Percentiles rank a stretch among this genome's conserved stretches.
These are phyloP conservation scores for Orbilia blumenaviensis DNA, from an alignment of 2,329 filamentous ascomycete genomes.

Conservation along the genomic window DNA sequence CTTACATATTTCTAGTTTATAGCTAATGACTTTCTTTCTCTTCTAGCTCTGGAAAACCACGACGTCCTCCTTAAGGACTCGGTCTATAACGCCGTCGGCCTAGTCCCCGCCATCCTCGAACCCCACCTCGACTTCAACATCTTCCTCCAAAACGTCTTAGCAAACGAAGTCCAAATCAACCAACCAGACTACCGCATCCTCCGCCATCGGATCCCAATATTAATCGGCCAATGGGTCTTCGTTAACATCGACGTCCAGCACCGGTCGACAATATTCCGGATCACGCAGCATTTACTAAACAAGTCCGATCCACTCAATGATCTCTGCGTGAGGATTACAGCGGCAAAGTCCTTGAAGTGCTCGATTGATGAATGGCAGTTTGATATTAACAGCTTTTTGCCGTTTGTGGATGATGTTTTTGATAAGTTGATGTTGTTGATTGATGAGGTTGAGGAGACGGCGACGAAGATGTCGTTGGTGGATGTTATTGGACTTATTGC, in stretches of 20 bases:
- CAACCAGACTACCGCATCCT: slow-evolving; percentile 79
- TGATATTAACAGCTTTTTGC: slow-evolving; percentile 75
- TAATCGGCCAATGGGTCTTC: slow-evolving; percentile 88
- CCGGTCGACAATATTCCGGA: slow-evolving; percentile 80
- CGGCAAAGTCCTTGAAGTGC: slow-evolving; percentile 81
- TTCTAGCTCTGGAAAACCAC: slow-evolving; percentile 64
- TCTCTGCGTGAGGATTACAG: slow-evolving; percentile 88
- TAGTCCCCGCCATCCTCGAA: slow-evolving; percentile 80
- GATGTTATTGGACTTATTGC: slow-evolving; percentile 86
- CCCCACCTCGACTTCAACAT: slow-evolving; percentile 82
- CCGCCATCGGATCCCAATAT: slow-evolving; percentile 84
- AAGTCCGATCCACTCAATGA: slow-evolving; percentile 82
- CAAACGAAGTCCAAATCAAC: slow-evolving; percentile 78
- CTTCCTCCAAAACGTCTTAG: slow-evolving; percentile 78
- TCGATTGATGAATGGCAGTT: slow-evolving; percentile 89
- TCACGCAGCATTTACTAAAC: slow-evolving; percentile 86
- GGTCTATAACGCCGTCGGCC: slow-evolving; percentile 89
- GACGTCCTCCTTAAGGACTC: slow-evolving; percentile 90
- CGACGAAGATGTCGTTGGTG: slow-evolving; percentile 89
- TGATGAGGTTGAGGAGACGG: slow-evolving; percentile 78
- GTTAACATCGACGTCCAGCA: slow-evolving; percentile 76
- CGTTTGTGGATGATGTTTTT: slow-evolving; percentile 78
- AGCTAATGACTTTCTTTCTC: background rate
- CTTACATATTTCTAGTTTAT: too few species aligned
- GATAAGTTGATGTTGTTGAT: slow-evolving; percentile 79